Evolutionary conservation across 768 basidiomycete species (phyloP).

Genomic region (Harrya chromipes): DNA sequence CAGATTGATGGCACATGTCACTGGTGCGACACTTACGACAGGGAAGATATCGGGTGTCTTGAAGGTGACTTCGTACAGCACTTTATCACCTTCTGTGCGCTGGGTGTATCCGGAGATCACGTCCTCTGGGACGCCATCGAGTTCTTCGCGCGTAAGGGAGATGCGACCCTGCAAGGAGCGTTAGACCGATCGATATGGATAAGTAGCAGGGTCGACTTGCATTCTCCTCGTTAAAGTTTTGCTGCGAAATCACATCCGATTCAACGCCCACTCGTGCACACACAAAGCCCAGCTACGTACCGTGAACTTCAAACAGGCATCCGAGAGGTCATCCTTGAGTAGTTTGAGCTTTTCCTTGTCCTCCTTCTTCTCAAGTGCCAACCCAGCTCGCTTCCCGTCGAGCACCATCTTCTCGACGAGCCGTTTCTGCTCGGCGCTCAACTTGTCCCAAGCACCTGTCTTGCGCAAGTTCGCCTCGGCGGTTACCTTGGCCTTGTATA

Average conservation of each 20-base stretch:
- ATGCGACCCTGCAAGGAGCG: constrained; percentile 47
- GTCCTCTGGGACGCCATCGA: constrained; percentile 77
- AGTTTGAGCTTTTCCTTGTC: constrained; percentile 48
- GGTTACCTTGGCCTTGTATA: constrained; percentile 65
- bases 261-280: no score
- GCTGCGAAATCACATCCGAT: constrained; percentile 36
- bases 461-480: constrained; percentile 67
- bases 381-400: constrained; percentile 74
- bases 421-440: constrained; percentile 69
- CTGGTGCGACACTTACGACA: constrained; percentile 43
- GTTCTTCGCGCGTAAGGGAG: constrained; percentile 65
- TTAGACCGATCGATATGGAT: background rate
- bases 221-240: constrained; percentile 87
- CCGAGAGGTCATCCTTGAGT: constrained; percentile 74
- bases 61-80: constrained; percentile 70
- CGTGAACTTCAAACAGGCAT: constrained; percentile 69
- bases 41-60: constrained; percentile 84
- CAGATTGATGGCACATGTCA: background rate
- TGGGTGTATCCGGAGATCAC: constrained; percentile 77
- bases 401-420: constrained; percentile 75
- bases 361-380: constrained; percentile 67
- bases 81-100: constrained; percentile 53
- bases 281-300: constrained; percentile 39
- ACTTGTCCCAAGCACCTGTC: constrained; percentile 56
- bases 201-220: constrained; percentile 34